A percentile compares a stretch with the other conserved stretches of the same genome.
Evolutionary conservation across 495 filamentous ascomycete species (phyloP).

Genomic region (Tuber aestivum): DNA sequence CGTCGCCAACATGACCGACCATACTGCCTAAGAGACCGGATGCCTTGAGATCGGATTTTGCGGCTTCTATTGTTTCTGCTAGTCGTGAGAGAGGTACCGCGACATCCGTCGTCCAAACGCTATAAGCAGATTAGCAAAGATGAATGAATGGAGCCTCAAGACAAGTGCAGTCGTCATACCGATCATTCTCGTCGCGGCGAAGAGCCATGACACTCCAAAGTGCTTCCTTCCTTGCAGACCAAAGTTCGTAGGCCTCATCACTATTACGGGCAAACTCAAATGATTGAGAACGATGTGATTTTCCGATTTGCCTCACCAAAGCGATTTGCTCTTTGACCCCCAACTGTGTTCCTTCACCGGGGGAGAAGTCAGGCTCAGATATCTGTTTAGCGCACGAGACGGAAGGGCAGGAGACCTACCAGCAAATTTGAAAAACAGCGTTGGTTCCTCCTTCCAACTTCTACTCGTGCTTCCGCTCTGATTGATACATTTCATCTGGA

Average conservation of each 20-base stretch:
- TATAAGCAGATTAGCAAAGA: conserved; percentile 47
- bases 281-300: conserved; percentile 54
- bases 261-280: conserved; percentile 75
- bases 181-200: conserved; percentile 46
- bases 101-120: conserved; percentile 79
- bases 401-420: conserved; percentile 11
- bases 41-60: conserved; percentile 62
- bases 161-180: conserved; percentile 3
- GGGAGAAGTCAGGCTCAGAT: conserved; percentile 1
- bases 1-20: conserved; percentile 77
- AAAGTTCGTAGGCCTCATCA: conserved; percentile 68
- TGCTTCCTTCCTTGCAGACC: conserved; percentile 82
- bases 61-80: conserved; percentile 71
- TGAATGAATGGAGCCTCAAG: background rate
- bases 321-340: conserved; percentile 78
- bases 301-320: conserved; percentile 63
- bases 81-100: conserved; percentile 70
- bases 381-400: background rate
- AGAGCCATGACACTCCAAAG: conserved; percentile 68
- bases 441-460: conserved; percentile 71
- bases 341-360: conserved; percentile 54
- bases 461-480: conserved; percentile 63
- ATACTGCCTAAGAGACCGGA: conserved; percentile 65
- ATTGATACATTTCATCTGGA: conserved; percentile 93
- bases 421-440: conserved; percentile 91